Conservation (phyloP, 768 basidiomycete species). For the Auriscalpium orientale region DNA sequence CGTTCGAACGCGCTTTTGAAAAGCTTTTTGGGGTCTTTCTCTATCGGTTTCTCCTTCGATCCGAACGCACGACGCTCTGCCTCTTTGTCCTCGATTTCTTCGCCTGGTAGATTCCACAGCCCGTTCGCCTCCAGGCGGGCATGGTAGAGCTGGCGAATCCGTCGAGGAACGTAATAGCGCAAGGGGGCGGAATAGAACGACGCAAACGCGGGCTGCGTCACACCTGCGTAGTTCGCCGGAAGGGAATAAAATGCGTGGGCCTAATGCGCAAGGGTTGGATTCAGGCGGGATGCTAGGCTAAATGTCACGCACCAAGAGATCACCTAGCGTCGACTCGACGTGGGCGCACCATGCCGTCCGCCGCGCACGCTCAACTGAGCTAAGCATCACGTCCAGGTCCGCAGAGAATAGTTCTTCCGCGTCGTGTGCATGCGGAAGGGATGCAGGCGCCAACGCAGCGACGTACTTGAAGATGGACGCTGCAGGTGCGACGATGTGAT, state of each 20-base stretch:
- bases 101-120: constrained; percentile 44
- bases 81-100: constrained; percentile 38
- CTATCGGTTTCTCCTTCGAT: constrained; percentile 20
- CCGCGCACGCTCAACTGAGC: constrained; percentile 41
- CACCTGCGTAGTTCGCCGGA: constrained; percentile 50
- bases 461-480: constrained; percentile 62
- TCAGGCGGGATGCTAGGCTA: constrained; percentile 1
- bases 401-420: constrained; percentile 14
- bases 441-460: constrained; percentile 35
- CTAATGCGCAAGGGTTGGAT: constrained; percentile 27
- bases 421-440: constrained; percentile 17
- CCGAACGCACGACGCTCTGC: constrained; percentile 27
- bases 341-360: constrained; percentile 59
- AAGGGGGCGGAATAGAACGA: constrained; percentile 59
- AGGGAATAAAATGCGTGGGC: constrained; percentile 57
- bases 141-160: constrained; percentile 50
- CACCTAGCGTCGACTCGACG: constrained; percentile 56
- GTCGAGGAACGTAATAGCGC: constrained; percentile 62
- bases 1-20: constrained; percentile 54
- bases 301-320: constrained; percentile 52
- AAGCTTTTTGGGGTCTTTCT: constrained; percentile 25
- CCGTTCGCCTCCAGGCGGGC: constrained; percentile 55
- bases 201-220: constrained; percentile 49
- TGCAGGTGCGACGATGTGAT: constrained; percentile 41
- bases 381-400: constrained; percentile 45